Base-by-base conservation (phyloP, 441 rosid species). In the Populus hybrid region DNA sequence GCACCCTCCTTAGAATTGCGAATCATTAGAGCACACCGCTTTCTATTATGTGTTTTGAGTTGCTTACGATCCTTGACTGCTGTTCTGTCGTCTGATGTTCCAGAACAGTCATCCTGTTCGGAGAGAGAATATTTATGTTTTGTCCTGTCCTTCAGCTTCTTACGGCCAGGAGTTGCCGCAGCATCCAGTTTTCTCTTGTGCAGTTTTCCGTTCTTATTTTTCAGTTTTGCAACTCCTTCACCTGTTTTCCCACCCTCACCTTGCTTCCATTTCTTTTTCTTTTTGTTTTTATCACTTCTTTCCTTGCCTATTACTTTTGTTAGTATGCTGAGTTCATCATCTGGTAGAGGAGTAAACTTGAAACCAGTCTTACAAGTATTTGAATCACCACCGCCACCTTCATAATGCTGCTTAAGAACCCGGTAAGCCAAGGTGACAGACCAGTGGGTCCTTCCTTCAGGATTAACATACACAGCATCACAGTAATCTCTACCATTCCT, bases 391-490 rank as follows among this genome's bases (percentile, higher is more conserved):
- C 72, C 83, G 46, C 72, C 83, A 40, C 77, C 77, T 85, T 94
- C 94, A 84, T 81, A 82, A 53, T 87, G 83, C 61, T 66, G 35
- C 87, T 88, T 91, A 64, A 94, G 93, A 76, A 81, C 75, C 36
- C 83, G 87, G 86, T 96, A 96, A 32, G 99, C 99, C 86, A 85
- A 81, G 66, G 99, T 96, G 81, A 92, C 85, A 68, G 99, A 96
- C 99, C 99, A 96, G 85, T 94, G 97, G 79, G 98, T 91, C 82
- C 82, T 91, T 69, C 98, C 98, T 79, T 89, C 86, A 71, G 97
- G 98, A 88, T 90, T 96, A 74, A 96, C 92, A 88, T 96, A 96
- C 67, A 96, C 98, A 65, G 99, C 92, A 87, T 91, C 98, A 2
- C 61, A 65, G 80, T 94, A 96, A 24, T 50, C 79, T 76, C 74